A percentile compares a stretch with the other conserved stretches of the same genome.
Conservation (phyloP, 164 flowering plant species). For the Liriodendron chinense region DNA sequence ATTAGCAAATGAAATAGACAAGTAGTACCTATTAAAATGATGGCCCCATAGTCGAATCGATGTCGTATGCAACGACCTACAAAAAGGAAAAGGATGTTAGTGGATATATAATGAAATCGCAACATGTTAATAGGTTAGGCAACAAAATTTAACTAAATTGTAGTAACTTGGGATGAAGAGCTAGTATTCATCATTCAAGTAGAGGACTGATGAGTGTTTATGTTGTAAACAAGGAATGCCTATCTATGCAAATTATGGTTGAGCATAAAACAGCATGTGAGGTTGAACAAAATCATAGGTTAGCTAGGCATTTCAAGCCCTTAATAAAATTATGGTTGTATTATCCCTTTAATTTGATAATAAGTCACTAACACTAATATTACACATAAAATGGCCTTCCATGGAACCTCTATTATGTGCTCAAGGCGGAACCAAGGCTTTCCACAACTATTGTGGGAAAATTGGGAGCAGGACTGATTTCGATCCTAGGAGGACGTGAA, state of each 20-base stretch:
- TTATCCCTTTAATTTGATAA: too few species aligned
- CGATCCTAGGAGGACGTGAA: too few species aligned
- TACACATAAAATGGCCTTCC: too few species aligned
- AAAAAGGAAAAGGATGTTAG: slow-evolving; percentile 13
- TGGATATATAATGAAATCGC: background rate
- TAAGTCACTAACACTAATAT: too few species aligned
- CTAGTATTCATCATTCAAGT: background rate
- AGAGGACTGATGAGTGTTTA: background rate
- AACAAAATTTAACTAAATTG: background rate
- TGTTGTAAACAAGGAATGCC: background rate
- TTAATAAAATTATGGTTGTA: too few species aligned
- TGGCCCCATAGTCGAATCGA: slow-evolving; percentile 86
- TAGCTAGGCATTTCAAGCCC: too few species aligned
- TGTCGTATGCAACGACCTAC: slow-evolving; percentile 94
- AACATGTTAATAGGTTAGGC: background rate
- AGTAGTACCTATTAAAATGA: slow-evolving; percentile 75
- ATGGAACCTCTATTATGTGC: too few species aligned
- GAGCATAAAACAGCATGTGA: background rate
- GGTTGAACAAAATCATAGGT: background rate
- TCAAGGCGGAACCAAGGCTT: too few species aligned
- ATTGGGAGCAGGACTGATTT: too few species aligned
- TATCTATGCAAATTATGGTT: background rate
- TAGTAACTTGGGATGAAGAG: background rate
- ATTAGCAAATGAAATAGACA: slow-evolving; percentile 2
- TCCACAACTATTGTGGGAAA: too few species aligned